Conservation (phyloP, 164 flowering plant species). For the Dillenia suffruticosa region DNA sequence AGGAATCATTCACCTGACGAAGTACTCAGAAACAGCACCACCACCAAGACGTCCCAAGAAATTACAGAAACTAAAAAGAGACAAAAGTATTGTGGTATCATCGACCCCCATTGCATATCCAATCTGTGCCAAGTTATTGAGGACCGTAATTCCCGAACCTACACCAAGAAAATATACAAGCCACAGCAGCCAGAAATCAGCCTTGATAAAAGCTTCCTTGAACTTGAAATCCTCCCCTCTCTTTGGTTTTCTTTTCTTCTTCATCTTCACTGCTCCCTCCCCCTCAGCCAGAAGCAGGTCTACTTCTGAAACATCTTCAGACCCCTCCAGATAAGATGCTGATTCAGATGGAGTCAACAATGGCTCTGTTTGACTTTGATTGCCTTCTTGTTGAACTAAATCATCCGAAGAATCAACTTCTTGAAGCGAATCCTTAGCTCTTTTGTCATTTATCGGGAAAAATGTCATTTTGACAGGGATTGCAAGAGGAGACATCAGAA, state of each 20-base stretch:
- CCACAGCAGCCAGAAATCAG: slow-evolving; percentile 98
- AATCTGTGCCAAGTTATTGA: slow-evolving; percentile 89
- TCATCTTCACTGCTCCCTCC: slow-evolving; percentile 69
- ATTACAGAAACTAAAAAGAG: slow-evolving; percentile 82
- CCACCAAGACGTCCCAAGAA: slow-evolving; percentile 87
- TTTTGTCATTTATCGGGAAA: slow-evolving; percentile 28
- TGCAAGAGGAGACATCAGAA: slow-evolving; percentile 79
- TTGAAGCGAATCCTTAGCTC: neutral
- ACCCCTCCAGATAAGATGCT: slow-evolving; percentile 40
- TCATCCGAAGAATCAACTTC: slow-evolving; percentile 24
- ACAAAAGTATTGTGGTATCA: slow-evolving; percentile 66
- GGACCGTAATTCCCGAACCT: slow-evolving; percentile 85
- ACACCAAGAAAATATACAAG: slow-evolving; percentile 74
- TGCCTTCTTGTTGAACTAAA: slow-evolving; percentile 19
- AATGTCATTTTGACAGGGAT: slow-evolving; percentile 87
- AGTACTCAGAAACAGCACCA: slow-evolving; percentile 78
- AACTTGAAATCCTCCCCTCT: slow-evolving; percentile 87
- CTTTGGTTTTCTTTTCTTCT: slow-evolving; percentile 68
- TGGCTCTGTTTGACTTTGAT: slow-evolving; percentile 35
- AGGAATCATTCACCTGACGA: slow-evolving; percentile 52
- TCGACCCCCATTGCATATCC: slow-evolving; percentile 63
- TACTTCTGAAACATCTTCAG: slow-evolving; percentile 51
- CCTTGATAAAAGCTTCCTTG: slow-evolving; percentile 68
- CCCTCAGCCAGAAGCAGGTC: slow-evolving; percentile 80
- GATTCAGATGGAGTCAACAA: slow-evolving; percentile 53